Evolutionary conservation across 371 early-diverging fungal species (phyloP).

Genomic region (Mucor lusitanicus): DNA sequence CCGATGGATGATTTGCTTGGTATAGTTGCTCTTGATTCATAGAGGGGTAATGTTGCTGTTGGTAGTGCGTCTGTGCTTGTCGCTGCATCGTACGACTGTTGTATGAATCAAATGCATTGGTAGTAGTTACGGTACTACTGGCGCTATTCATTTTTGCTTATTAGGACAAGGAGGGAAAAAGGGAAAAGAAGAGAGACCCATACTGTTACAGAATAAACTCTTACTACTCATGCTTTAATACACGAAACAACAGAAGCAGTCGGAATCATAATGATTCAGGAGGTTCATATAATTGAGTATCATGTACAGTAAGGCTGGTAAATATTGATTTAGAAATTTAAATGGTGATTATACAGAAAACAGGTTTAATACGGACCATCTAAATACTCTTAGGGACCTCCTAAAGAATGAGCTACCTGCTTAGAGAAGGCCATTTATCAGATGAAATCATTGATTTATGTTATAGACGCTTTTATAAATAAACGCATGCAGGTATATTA

Average conservation of each 20-base stretch:
- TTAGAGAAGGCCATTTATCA: no score
- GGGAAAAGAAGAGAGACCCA: neutral
- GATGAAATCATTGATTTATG: no score
- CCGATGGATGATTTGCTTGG: neutral
- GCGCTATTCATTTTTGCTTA: neutral
- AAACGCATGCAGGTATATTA: no score
- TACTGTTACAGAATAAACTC: neutral
- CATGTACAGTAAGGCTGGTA: neutral
- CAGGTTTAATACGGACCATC: no score
- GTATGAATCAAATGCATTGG: neutral
- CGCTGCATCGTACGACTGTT: neutral
- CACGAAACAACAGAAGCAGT: constrained; percentile 19
- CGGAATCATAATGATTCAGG: constrained; percentile 5
- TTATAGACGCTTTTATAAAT: no score
- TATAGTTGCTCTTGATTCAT: neutral
- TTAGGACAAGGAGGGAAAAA: neutral
- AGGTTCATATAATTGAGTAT: neutral
- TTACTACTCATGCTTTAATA: constrained; percentile 1
- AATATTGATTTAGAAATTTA: no score
- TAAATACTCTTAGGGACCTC: no score
- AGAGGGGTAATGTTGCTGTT: neutral
- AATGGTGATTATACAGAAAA: no score
- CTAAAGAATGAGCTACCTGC: no score
- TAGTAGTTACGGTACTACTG: neutral
- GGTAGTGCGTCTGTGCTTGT: neutral